Percentiles rank a stretch among this genome's conserved stretches.
Evolutionary conservation across 1,139 yeast genomes (phyloP).

Genomic region (Schwanniomyces etchellsii): DNA sequence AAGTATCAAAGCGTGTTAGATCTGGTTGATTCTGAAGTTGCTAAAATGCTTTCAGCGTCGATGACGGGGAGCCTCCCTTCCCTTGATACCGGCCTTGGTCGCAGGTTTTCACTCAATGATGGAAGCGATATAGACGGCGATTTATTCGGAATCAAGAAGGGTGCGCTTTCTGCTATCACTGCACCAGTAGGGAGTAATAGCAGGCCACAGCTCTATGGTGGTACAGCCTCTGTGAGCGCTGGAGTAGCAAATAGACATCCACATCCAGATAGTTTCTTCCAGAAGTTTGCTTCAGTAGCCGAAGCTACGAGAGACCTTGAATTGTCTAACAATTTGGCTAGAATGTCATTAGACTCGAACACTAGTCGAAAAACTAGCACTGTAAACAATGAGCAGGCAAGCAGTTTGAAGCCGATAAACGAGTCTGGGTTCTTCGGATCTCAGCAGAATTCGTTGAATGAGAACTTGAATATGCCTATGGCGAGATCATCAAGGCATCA

Average conservation of each 20-base stretch:
- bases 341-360: slow-evolving; percentile 22
- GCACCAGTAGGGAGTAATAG: slow-evolving; percentile 26
- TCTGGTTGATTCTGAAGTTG: slow-evolving; percentile 44
- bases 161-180: slow-evolving; percentile 44
- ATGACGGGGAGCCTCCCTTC: slow-evolving; percentile 2
- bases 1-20: slow-evolving; percentile 32
- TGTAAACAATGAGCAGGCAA: slow-evolving; percentile 17
- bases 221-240: slow-evolving; percentile 60
- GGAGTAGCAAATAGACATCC: slow-evolving; percentile 47
- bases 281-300: slow-evolving; percentile 68
- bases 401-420: slow-evolving; percentile 12
- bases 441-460: slow-evolving; percentile 48
- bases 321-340: slow-evolving; percentile 26
- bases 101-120: slow-evolving; percentile 37
- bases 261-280: slow-evolving; percentile 49
- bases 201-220: slow-evolving; percentile 11
- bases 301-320: slow-evolving; percentile 79
- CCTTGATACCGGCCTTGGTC: slow-evolving; percentile 5
- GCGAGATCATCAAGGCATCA: slow-evolving; percentile 45
- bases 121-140: slow-evolving; percentile 40
- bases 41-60: slow-evolving; percentile 24
- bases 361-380: slow-evolving; percentile 46
- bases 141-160: slow-evolving; percentile 42
- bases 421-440: slow-evolving; percentile 18
- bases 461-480: slow-evolving; percentile 41